Base-by-base conservation (phyloP, 2,329 filamentous ascomycete genomes). In the Colletotrichum cereale region DNA sequence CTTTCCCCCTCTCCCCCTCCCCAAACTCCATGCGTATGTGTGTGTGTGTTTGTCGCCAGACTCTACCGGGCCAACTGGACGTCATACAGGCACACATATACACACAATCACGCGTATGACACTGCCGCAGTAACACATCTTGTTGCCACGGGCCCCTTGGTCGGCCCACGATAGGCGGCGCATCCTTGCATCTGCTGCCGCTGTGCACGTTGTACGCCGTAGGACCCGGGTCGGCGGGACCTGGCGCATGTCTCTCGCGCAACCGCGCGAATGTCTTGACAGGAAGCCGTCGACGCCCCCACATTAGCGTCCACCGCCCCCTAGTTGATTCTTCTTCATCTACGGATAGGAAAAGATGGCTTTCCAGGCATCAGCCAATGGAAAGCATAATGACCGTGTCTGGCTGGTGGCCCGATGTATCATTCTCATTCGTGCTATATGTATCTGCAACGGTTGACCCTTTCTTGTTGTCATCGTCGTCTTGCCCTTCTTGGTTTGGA, bases 191-290 rank as follows among this genome's bases (percentile, higher is more conserved):
- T n/a, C 21, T 62, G 26, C 38, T 29, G 26, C 29, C 42, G 29
- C 26, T 53, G 50, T 53, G 7, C 29, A 53, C 48, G 29, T 18
- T n/a, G 29, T 53, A 21, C 29, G 50, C 50, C 26, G 26, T 21
- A 40, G 34, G 57, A 62, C 42, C 64, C 63, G 57, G 52, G 52
- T 47, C 55, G 58, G 64, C 64, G 57, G 58, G 42, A 58, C 64
- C 68, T 47, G 52, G 42, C 56, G 42, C 58, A 61, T 14, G 12
- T 58, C n/a, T 52, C 21, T 31, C 24, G 60, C 16, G 63, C 64
- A 71, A 58, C 64, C 68, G 68, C 68, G 40, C 68, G 68, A 68
- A 71, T 71, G 57, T 68, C 64, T 53, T 63, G 57, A 57, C 52
- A 47, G 68, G 64, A 63, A 63, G 38, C 34, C 12, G 16, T 26